Conservation (phyloP, 1,284 basidiomycete species). For the Volvariella surrecta region DNA sequence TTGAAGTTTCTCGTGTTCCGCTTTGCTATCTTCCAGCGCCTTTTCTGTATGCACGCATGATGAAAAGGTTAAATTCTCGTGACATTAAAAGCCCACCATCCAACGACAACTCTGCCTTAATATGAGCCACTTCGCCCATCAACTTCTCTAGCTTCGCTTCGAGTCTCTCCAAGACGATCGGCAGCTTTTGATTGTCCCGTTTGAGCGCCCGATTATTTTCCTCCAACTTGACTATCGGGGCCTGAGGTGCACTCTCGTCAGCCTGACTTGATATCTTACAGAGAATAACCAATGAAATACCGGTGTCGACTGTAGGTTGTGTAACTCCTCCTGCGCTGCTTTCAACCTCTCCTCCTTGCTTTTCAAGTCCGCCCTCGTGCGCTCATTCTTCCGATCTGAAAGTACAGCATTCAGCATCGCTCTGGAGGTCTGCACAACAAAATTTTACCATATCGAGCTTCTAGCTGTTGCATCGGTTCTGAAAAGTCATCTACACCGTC, state of each 20-base stretch:
- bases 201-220: constrained; percentile 48
- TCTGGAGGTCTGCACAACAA: not conserved
- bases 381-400: constrained; percentile 59
- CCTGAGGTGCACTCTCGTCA: constrained; percentile 28
- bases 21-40: constrained; percentile 47
- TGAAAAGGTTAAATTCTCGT: not conserved
- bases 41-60: constrained; percentile 2
- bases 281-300: constrained; percentile 23
- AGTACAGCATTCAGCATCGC: constrained; percentile 4
- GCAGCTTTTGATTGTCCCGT: constrained; percentile 62
- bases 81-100: constrained; percentile 27
- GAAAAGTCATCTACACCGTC: constrained; percentile 65
- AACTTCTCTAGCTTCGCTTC: constrained; percentile 57
- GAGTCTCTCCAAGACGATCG: constrained; percentile 55
- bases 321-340: constrained; percentile 41
- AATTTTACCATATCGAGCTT: constrained; percentile 65
- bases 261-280: constrained; percentile 1
- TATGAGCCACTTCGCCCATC: constrained; percentile 49
- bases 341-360: constrained; percentile 37
- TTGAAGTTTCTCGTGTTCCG: constrained; percentile 54
- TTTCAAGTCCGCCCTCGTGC: constrained; percentile 52
- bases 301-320: constrained; percentile 50
- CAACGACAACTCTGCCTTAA: constrained; percentile 52
- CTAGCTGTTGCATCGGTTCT: constrained; percentile 59
- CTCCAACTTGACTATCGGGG: constrained; percentile 55